These are phyloP conservation scores for Vicia faba DNA, from an alignment of 306 rosid genomes.

Conservation along the genomic window DNA sequence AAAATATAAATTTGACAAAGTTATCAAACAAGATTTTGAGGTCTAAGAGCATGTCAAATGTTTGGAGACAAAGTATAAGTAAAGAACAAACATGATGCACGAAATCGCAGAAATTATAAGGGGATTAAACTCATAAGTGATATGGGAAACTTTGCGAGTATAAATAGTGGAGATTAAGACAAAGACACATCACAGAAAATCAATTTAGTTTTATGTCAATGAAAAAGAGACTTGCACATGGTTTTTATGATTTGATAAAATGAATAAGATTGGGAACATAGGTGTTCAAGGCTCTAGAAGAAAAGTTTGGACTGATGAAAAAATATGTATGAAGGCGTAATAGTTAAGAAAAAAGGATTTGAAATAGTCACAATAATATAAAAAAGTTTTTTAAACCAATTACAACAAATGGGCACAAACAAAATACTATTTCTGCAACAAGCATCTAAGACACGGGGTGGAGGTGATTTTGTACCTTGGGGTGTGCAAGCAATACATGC, in stretches of 20 bases:
- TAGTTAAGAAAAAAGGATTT: constrained; percentile 11
- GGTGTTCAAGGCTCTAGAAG: not conserved
- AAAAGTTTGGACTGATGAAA: not conserved
- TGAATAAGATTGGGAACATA: not conserved
- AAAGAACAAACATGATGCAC: not conserved
- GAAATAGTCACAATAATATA: constrained; percentile 8
- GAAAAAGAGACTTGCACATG: not conserved
- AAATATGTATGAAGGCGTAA: not conserved
- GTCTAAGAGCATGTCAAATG: constrained; percentile 7
- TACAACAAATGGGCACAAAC: constrained; percentile 26
- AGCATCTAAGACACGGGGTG: constrained; percentile 26
- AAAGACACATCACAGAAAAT: not conserved
- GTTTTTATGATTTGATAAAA: not conserved
- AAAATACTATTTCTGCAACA: constrained; percentile 16
- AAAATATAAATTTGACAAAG: not conserved
- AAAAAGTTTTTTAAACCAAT: constrained; percentile 18
- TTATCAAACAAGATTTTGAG: constrained; percentile 3
- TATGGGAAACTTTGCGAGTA: not conserved
- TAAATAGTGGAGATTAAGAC: not conserved
- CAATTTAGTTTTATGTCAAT: not conserved
- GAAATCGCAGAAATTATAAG: not conserved
- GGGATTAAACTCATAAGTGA: not conserved
- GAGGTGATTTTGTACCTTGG: constrained; percentile 60
- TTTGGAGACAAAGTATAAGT: not conserved
- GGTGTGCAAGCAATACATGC: constrained; percentile 85